These are phyloP conservation scores for Hanseniaspora valbyensis DNA, from an alignment of 805 yeast species.

Conservation along the genomic window DNA sequence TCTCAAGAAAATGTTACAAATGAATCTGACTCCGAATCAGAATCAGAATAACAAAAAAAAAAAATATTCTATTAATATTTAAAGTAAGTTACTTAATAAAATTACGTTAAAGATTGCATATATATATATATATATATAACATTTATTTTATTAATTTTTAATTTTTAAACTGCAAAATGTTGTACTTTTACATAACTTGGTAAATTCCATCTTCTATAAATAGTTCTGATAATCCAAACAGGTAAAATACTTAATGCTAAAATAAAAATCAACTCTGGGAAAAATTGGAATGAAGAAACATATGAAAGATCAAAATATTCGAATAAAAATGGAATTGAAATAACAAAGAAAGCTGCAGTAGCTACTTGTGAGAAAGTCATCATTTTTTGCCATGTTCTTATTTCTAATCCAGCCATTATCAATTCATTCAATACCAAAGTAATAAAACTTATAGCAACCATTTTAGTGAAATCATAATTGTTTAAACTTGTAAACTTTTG, in stretches of 20 bases:
- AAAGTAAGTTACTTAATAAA: neutral
- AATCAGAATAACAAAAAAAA: too few relatives aligned
- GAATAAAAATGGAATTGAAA: constrained; percentile 67
- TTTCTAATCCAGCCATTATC: constrained; percentile 84
- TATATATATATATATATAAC: neutral
- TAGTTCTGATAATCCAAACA: constrained; percentile 72
- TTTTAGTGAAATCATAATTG: constrained; percentile 41
- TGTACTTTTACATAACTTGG: constrained; percentile 97
- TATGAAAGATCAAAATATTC: constrained; percentile 77
- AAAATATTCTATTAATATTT: too few relatives aligned
- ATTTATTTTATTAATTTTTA: neutral
- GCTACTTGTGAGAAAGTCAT: constrained; percentile 66
- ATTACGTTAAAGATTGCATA: neutral
- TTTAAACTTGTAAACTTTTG: constrained; percentile 63
- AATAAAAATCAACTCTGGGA: constrained; percentile 59
- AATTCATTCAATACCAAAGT: constrained; percentile 74
- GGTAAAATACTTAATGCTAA: constrained; percentile 68
- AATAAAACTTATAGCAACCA: constrained; percentile 83
- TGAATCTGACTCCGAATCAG: too few relatives aligned
- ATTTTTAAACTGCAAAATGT: constrained; percentile 37
- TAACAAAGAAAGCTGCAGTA: constrained; percentile 56
- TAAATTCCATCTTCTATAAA: constrained; percentile 70
- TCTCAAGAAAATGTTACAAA: too few relatives aligned
- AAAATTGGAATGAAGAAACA: constrained; percentile 45
- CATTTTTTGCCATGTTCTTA: constrained; percentile 76